Percentiles rank a stretch among this genome's conserved stretches.
Evolutionary conservation across 2,329 filamentous ascomycete genomes (phyloP).

Genomic region (Paecilomyces sp.): DNA sequence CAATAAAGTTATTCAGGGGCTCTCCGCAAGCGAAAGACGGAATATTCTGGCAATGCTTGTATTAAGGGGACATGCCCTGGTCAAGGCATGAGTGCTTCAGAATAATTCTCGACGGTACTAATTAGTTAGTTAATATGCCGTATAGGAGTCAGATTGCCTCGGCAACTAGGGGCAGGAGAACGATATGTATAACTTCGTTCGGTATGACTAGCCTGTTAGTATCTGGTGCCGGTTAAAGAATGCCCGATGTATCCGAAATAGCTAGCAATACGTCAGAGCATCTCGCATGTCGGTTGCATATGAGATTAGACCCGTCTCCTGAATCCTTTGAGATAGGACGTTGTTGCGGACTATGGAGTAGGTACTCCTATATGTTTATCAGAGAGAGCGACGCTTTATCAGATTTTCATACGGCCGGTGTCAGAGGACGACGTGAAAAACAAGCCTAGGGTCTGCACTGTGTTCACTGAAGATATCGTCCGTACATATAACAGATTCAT

Average conservation of each 20-base stretch:
- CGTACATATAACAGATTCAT: not conserved
- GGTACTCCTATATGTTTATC: not conserved
- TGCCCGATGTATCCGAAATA: not conserved
- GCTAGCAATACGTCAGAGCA: not conserved
- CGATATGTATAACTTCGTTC: no score
- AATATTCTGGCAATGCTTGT: no score
- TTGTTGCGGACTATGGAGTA: not conserved
- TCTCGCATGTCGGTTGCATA: not conserved
- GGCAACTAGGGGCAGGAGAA: no score
- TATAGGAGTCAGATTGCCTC: no score
- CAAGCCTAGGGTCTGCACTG: not conserved
- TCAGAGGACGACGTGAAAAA: not conserved
- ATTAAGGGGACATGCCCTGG: no score
- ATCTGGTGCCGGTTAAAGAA: no score
- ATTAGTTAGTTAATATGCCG: no score
- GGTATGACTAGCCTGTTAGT: no score
- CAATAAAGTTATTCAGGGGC: no score
- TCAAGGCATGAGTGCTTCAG: no score
- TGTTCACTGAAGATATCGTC: not conserved
- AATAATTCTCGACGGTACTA: no score
- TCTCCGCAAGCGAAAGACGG: no score
- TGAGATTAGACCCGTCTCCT: not conserved
- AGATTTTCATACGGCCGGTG: not conserved
- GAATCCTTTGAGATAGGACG: not conserved
- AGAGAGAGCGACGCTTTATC: not conserved